Evolutionary conservation across 176 grass and related monocot species (phyloP), one percentile per base, ranked within the genome.

Genomic region (Aegilops tauschii): DNA sequence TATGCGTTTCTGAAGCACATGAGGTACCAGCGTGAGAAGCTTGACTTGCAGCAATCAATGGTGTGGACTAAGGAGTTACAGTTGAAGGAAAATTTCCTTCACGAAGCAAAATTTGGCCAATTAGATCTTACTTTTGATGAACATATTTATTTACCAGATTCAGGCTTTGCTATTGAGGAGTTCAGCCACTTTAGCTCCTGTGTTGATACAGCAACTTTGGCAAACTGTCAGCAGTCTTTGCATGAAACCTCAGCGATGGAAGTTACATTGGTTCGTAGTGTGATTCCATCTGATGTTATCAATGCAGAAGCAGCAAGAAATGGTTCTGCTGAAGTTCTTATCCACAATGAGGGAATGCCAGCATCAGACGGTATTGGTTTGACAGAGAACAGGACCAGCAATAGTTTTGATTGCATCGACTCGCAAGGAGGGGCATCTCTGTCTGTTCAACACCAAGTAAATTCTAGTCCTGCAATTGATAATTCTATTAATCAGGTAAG

Each of bases 81-180:
- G 12, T 79, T 95, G 88, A 98, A 91, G 82, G 88, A 88, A 75
- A 81, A 82, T 28, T 90, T 61, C 80, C 36, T 91, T 67, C 34
- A 92, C 82, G 87, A 89, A 36, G 90, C 90, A 56, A 98, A 94
- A 84, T 78, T 80, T 77, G 90, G 90, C 73, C 88, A 86, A 58
- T 80, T 96, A 79, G 81, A 86, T 76, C 81, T 87, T 37, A 92
- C 83, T 70, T 92, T 98, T 90, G 86, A 96, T 86, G 87, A 77
- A 84, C n/a, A 84, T 36, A 87, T 95, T 69, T 81, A 87, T 81
- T 86, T 90, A 82, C 86, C 88, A 63, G 82, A 92, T 94, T 90
- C 78, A 69, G 79, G 74, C 82, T 98, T 98, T 76, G 52, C 25
- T 82, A 71, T 95, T 85, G 91, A 98, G 61, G 82, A 94, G 65